These are phyloP conservation scores for Lathyrus oleraceus DNA, from an alignment of 306 rosid species.

Conservation along the genomic window DNA sequence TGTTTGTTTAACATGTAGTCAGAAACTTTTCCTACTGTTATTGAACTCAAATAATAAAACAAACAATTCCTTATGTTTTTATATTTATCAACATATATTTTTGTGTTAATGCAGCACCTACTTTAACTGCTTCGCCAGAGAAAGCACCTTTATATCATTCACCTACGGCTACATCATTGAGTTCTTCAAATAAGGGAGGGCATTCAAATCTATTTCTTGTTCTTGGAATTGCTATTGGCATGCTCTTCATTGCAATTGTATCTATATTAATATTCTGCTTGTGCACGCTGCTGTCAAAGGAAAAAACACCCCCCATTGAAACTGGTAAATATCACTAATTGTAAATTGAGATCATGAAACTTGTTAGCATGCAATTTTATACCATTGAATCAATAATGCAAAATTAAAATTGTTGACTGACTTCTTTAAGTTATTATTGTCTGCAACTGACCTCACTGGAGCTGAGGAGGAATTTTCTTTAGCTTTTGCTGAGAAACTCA, in stretches of 20 bases:
- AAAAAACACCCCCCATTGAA: slow-evolving; percentile 51
- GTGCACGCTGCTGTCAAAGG: slow-evolving; percentile 54
- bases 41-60: slow-evolving; percentile 8
- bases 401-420: slow-evolving; percentile 21
- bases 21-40: slow-evolving; percentile 1
- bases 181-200: slow-evolving; percentile 51
- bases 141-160: slow-evolving; percentile 47
- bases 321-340: slow-evolving; percentile 58
- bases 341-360: slow-evolving; percentile 5
- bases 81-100: slow-evolving; percentile 35
- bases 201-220: slow-evolving; percentile 68
- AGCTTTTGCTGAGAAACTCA: neutral
- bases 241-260: slow-evolving; percentile 67
- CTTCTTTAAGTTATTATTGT: slow-evolving; percentile 1
- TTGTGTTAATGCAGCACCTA: slow-evolving; percentile 65
- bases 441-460: neutral
- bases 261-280: slow-evolving; percentile 60
- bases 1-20: neutral
- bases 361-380: slow-evolving; percentile 10
- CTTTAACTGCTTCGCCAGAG: slow-evolving; percentile 56
- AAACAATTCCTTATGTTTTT: slow-evolving; percentile 13
- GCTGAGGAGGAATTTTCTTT: neutral
- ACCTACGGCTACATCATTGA: slow-evolving; percentile 47
- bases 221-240: slow-evolving; percentile 68
- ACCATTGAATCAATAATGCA: neutral